Evolutionary conservation across 768 basidiomycete genomes (phyloP), one percentile per base, ranked within the genome.

Genomic region (Melanogaster broomeanus): DNA sequence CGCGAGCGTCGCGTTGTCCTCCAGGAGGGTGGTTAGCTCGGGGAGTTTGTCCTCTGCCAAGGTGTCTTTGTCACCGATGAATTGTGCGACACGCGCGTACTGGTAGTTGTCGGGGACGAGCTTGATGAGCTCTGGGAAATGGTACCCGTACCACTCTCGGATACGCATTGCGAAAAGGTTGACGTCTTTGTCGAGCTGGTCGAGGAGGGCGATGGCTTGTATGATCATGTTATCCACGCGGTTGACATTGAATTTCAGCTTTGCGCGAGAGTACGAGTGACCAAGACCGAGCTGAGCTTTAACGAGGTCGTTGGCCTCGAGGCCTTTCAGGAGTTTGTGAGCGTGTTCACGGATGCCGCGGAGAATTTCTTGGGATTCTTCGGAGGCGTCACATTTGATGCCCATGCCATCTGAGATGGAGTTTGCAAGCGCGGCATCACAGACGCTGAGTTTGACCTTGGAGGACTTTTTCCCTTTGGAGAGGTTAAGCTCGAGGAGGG

Each of bases 181-280:
- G 72, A 98, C 93, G 70, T 98, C 96, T 78, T 98, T 98, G 82
- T 98, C 96, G 64, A 98, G 88, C 65, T 98, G 95, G 75, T 98
- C 96, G 62, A 97, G 90, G 51, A 98, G 86, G 5, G 95, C 91
- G 67, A 98, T 98, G 53, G 96, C 96, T 73, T 98, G 96, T 61
- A 98, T 98, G 74, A 98, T 98, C 96, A 98, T 98, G 79, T 98
- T 97, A 74, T 97, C 94, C 50, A 91, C 83, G 46, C 92, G 81
- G 78, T 95, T 95, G 48, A 94, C 92, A 72, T 94, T 95, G 82
- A 93, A 98, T 75, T 98, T 98, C 56, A 98, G 88, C 70, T 98
- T 98, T 35, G 95, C 89, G 57, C 96, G 87, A 21, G 94, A 97
- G 76, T 96, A 98, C 4, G 94, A 93, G 79, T 98, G 96, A 25